phyloP scores from a whole-genome alignment of 495 filamentous ascomycete genomes.

The Hyaloscypha finlandica region DNA sequence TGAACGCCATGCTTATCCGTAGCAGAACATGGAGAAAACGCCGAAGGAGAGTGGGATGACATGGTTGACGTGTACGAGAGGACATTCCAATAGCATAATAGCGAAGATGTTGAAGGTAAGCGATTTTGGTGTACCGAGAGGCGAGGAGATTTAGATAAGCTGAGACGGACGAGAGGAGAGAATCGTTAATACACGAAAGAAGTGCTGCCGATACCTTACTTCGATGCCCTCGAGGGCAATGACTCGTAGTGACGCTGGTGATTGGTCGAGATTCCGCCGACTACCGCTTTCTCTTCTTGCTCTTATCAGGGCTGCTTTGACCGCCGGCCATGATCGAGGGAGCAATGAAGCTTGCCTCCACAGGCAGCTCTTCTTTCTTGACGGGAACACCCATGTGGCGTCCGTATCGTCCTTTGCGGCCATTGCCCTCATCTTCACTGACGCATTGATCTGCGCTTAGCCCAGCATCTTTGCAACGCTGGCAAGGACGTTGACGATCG shows the following conservation, averaged over 20 bases:
- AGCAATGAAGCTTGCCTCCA: constrained; percentile 38
- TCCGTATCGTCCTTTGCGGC: constrained; percentile 93
- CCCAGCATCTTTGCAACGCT: constrained; percentile 92
- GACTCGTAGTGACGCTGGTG: constrained; percentile 9
- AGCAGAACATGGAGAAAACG: constrained; percentile 8
- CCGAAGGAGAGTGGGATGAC: constrained; percentile 5
- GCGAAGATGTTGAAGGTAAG: constrained; percentile 4
- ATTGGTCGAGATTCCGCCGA: constrained; percentile 7
- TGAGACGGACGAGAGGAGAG: constrained; percentile 1
- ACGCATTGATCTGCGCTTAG: constrained; percentile 89
- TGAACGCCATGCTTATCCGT: constrained; percentile 10
- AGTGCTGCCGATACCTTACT: constrained; percentile 12
- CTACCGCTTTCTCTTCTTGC: constrained; percentile 74
- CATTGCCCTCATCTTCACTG: constrained; percentile 96
- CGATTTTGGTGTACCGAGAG: constrained; percentile 23
- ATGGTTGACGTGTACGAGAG: constrained; percentile 5
- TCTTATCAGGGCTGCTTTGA: constrained; percentile 54
- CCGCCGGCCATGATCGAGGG: constrained; percentile 39
- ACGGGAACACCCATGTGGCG: constrained; percentile 95
- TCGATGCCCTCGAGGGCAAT: neutral
- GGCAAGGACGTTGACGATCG: constrained; percentile 92
- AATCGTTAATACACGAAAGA: constrained; percentile 21
- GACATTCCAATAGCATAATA: neutral
- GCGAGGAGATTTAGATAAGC: constrained; percentile 17
- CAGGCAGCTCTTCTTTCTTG: constrained; percentile 58